Evolutionary conservation across 106 monocot species (phyloP).

Genomic region (Posidonia australis): DNA sequence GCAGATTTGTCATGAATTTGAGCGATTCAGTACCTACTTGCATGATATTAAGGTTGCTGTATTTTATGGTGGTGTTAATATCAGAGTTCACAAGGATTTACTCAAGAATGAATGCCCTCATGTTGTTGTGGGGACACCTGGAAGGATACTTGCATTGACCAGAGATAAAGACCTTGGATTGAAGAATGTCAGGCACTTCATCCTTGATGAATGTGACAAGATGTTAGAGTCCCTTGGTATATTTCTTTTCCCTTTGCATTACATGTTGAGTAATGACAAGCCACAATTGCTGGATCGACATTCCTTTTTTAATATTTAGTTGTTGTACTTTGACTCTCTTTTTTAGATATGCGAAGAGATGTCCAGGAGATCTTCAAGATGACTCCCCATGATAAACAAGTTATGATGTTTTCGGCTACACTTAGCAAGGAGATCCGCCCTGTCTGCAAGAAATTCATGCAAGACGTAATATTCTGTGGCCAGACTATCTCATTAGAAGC

Average conservation of each 20-base stretch:
- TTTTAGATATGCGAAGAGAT: constrained; percentile 98
- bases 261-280: not conserved
- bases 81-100: constrained; percentile 76
- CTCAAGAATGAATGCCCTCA: constrained; percentile 97
- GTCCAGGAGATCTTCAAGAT: constrained; percentile 99
- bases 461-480: constrained; percentile 89
- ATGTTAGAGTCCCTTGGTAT: constrained; percentile 88
- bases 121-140: constrained; percentile 96
- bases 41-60: constrained; percentile 87
- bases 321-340: too few species aligned
- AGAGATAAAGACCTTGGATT: constrained; percentile 85
- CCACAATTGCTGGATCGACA: not conserved
- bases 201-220: constrained; percentile 99
- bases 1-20: constrained; percentile 98
- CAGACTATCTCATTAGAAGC: too few species aligned
- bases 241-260: constrained; percentile 18
- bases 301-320: too few species aligned
- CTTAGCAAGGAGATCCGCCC: constrained; percentile 99
- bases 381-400: constrained; percentile 99
- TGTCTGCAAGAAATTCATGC: constrained; percentile 99
- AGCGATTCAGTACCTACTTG: constrained; percentile 91
- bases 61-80: constrained; percentile 95
- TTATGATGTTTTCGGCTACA: constrained; percentile 99
- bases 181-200: constrained; percentile 99
- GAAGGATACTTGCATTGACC: constrained; percentile 86